A percentile compares a stretch with the other conserved stretches of the same genome.
phyloP scores from a whole-genome alignment of 176 grass and related monocot species.

The Stipa capillata region DNA sequence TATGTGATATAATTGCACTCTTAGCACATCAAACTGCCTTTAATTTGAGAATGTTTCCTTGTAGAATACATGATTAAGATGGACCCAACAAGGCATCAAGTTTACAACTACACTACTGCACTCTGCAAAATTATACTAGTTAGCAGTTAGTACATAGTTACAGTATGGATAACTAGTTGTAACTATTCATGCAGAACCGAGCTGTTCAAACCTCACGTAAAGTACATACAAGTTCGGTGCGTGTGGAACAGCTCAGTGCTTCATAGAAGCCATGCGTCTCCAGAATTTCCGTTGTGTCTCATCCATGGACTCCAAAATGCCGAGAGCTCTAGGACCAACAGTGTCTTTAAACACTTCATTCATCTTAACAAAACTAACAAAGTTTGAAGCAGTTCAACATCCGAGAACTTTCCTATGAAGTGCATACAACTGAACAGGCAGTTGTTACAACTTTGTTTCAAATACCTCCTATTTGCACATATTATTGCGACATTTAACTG shows the following conservation, averaged over 20 bases:
- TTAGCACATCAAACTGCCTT: neutral
- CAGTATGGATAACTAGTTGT: neutral
- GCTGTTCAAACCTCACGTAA: neutral
- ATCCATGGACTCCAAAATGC: neutral
- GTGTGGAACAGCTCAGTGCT: no score
- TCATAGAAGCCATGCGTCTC: no score
- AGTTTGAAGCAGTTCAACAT: neutral
- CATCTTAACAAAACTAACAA: neutral
- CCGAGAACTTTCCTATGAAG: neutral
- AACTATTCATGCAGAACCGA: neutral
- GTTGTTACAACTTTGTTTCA: neutral
- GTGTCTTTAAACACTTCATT: neutral
- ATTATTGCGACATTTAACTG: neutral
- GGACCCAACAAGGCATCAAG: neutral
- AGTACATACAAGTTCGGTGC: neutral
- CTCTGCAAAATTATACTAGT: neutral
- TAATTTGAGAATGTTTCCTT: neutral
- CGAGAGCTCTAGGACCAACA: neutral
- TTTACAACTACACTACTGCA: neutral
- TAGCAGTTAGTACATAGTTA: neutral
- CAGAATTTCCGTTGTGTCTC: neutral
- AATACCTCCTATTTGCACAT: neutral
- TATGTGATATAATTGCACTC: neutral
- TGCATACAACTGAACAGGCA: neutral
- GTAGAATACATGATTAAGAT: constrained; percentile 1